Evolutionary conservation across 345 rosid species (phyloP).

Genomic region (Heritiera fomes): DNA sequence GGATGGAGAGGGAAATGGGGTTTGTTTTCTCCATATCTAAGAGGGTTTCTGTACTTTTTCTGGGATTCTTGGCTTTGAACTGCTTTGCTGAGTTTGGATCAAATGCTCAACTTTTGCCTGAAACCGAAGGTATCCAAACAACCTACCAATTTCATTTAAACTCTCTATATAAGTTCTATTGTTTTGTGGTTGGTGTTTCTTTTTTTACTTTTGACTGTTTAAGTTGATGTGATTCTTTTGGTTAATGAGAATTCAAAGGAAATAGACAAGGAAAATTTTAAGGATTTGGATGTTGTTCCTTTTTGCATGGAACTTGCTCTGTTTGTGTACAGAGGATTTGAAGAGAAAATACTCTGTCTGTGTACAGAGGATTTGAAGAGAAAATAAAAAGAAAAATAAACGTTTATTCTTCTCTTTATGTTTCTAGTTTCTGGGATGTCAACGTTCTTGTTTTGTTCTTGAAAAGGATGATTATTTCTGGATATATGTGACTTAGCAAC

Average conservation of each 20-base stretch:
- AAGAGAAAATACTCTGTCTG: not conserved
- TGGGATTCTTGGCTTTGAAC: conserved; percentile 31
- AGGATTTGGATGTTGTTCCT: not conserved
- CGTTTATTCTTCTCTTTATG: not conserved
- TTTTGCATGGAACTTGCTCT: conserved; percentile 7
- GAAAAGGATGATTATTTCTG: not conserved
- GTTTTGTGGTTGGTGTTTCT: not conserved
- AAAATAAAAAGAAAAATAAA: not conserved
- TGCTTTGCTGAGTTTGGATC: conserved; percentile 35
- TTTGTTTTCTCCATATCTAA: conserved; percentile 27
- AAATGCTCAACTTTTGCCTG: conserved; percentile 37
- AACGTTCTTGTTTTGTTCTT: not conserved
- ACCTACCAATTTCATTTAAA: not conserved
- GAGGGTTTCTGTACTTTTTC: conserved; percentile 29
- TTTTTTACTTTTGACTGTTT: not conserved
- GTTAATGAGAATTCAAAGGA: not conserved
- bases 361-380: not conserved
- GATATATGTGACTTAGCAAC: not conserved
- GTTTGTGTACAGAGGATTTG: too few species aligned
- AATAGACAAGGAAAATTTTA: not conserved
- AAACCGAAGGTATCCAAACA: conserved; percentile 31
- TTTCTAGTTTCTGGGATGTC: not conserved
- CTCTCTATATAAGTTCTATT: not conserved
- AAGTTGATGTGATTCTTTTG: not conserved
- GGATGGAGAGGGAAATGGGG: conserved; percentile 28